Evolutionary conservation across 306 rosid species (phyloP).

Genomic region (Prinsepia uniflora): DNA sequence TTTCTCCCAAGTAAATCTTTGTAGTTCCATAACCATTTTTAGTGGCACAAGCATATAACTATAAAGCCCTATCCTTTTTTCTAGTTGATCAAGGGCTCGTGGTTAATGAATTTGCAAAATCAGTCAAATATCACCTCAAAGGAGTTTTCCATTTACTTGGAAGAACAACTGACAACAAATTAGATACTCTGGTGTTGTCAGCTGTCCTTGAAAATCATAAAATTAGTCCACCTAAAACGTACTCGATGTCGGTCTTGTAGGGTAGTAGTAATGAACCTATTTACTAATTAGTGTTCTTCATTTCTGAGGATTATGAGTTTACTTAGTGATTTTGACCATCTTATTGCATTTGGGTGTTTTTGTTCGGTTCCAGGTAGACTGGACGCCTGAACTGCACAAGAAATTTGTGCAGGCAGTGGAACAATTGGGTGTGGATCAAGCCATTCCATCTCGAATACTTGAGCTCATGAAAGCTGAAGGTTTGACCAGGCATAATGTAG

Average conservation of each 20-base stretch:
- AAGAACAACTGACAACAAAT: neutral
- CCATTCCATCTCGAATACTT: slow-evolving; percentile 96
- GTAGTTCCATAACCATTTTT: too few species aligned
- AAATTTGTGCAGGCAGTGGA: slow-evolving; percentile 92
- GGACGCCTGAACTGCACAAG: slow-evolving; percentile 87
- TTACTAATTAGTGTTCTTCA: neutral
- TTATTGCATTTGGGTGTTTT: slow-evolving; percentile 1
- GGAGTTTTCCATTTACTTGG: neutral
- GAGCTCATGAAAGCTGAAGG: slow-evolving; percentile 91
- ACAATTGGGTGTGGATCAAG: slow-evolving; percentile 90
- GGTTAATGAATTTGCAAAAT: neutral
- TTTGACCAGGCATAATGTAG: slow-evolving; percentile 94
- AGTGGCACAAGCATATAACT: too few species aligned
- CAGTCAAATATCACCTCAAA: neutral
- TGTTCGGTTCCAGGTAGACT: slow-evolving; percentile 72
- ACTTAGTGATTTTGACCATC: neutral
- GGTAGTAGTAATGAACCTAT: neutral
- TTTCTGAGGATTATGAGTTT: neutral
- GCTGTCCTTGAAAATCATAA: neutral
- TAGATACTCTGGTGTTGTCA: neutral
- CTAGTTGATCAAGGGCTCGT: too few species aligned
- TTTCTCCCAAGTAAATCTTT: too few species aligned
- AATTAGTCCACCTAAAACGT: neutral
- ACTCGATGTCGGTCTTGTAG: neutral
- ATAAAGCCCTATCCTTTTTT: too few species aligned